A percentile compares a stretch with the other conserved stretches of the same genome.
Conservation (phyloP, 495 filamentous ascomycete genomes). For the Talaromyces trachyspermus region DNA sequence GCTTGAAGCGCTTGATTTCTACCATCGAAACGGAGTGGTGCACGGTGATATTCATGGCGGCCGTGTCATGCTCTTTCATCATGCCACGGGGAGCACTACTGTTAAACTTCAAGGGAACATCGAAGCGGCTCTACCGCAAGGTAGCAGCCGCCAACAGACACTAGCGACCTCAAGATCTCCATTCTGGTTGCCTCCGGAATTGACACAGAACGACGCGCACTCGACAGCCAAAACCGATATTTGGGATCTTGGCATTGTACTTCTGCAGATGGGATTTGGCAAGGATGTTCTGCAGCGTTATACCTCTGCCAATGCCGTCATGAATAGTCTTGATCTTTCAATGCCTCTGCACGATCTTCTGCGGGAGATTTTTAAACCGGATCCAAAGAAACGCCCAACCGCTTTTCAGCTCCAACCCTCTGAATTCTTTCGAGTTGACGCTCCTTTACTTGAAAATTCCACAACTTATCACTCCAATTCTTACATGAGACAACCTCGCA, state of each 20-base stretch:
- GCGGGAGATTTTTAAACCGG: conserved; percentile 70
- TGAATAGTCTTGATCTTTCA: conserved; percentile 58
- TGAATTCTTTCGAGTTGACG: conserved; percentile 68
- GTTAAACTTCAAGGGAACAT: conserved; percentile 39
- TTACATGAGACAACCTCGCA: conserved; percentile 31
- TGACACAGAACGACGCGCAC: conserved; percentile 50
- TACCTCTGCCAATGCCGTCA: conserved; percentile 63
- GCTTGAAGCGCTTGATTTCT: conserved; percentile 81
- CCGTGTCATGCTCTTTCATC: conserved; percentile 61
- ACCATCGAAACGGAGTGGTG: conserved; percentile 72
- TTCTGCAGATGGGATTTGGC: conserved; percentile 93
- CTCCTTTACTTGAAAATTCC: conserved; percentile 31
- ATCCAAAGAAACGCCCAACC: conserved; percentile 75
- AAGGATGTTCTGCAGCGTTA: conserved; percentile 67
- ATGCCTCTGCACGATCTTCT: conserved; percentile 71
- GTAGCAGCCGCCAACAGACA: conserved; percentile 26
- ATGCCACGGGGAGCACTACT: conserved; percentile 28
- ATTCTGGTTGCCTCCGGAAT: conserved; percentile 79
- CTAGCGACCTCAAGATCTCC: conserved; percentile 60
- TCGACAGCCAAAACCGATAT: conserved; percentile 80
- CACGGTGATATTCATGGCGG: conserved; percentile 72
- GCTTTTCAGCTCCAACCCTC: conserved; percentile 85
- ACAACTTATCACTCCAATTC: conserved; percentile 35
- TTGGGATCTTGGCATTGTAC: conserved; percentile 86
- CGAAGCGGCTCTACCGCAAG: conserved; percentile 33